These are phyloP conservation scores for Boletus smithii DNA, from an alignment of 1,284 basidiomycete genomes.

Conservation along the genomic window DNA sequence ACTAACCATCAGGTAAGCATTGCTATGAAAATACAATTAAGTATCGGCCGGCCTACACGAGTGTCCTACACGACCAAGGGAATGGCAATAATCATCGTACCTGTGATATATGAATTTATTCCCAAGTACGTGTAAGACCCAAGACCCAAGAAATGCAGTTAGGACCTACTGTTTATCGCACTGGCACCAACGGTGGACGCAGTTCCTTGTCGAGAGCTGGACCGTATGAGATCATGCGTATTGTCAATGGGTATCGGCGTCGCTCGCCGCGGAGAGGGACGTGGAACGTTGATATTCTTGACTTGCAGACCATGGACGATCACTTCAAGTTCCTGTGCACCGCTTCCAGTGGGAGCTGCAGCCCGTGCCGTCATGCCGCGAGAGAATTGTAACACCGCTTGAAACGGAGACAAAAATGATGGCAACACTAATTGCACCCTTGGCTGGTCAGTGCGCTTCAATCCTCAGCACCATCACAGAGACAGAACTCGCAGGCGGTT, in stretches of 20 bases:
- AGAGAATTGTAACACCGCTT: slow-evolving; percentile 23
- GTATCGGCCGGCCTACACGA: slow-evolving; percentile 11
- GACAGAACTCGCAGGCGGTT: slow-evolving; percentile 41
- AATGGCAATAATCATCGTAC: slow-evolving; percentile 4
- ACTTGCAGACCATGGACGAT: slow-evolving; percentile 24
- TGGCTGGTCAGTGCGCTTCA: slow-evolving; percentile 36
- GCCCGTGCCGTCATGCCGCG: slow-evolving; percentile 30
- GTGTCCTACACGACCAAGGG: slow-evolving; percentile 11
- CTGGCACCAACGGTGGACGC: neutral
- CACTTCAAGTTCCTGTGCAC: slow-evolving; percentile 23
- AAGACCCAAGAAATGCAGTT: neutral
- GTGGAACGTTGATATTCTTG: slow-evolving; percentile 2
- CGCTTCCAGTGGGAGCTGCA: slow-evolving; percentile 16
- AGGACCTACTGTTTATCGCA: slow-evolving; percentile 9
- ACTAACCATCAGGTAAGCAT: slow-evolving; percentile 37
- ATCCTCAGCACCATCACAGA: slow-evolving; percentile 41
- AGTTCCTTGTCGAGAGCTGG: neutral
- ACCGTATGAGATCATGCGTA: slow-evolving; percentile 2
- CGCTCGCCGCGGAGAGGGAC: slow-evolving; percentile 1
- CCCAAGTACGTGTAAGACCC: neutral
- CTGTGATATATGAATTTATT: slow-evolving; percentile 9
- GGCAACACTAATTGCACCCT: slow-evolving; percentile 26
- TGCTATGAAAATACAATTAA: slow-evolving; percentile 22
- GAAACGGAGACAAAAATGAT: slow-evolving; percentile 27
- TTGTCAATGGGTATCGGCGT: neutral